Evolutionary conservation across 169 alveolate genomes (phyloP), one percentile per base, ranked within the genome.

Genomic region (Nephromyces sp.): DNA sequence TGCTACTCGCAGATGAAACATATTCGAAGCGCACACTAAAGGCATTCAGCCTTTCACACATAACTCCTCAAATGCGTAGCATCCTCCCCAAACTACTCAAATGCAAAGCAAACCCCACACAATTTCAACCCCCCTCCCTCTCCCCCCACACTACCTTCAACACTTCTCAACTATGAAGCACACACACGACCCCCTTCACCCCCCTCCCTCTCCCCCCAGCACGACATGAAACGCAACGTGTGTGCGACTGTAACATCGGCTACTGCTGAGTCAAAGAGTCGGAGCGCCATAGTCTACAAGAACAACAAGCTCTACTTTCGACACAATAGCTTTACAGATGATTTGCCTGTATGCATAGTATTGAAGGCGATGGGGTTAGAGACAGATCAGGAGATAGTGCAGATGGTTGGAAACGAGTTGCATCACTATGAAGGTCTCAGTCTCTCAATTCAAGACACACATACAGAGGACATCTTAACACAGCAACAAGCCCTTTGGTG

Each of bases 361-460:
- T 89, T 97, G 57, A 95, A 95, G 82, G 99, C 99, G 1, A 87
- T 97, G 95, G 99, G 99, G 28, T 89, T 95, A 29, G 95, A 93
- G 72, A 88, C 95, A 51, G 99, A 97, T 80, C 98, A 95, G 86
- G 99, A 98, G 83, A 95, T 97, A 30, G 88, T 96, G 62, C 96
- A 95, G 83, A 78, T 95, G 89, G 92, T 98, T 97, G 98, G 43
- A 82, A 63, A 66, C 4, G 73, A 43, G 22, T 2, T 35, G 2
- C 70, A 35, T n/a, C 22, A 33, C 15, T n/a, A 63, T 5, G 78
- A 77, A 29, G 66, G 68, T 8, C 43, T 70, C 27, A 29, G 71
- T 1, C 65, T 70, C 3, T 63, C 84, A 15, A 69, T 70, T 2
- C 84, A 77, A 32, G 84, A 64, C 34, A 65, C 74, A 29, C 77